Evolutionary conservation across 148 eudicot genomes (phyloP).

Genomic region (Rhododendron molle): DNA sequence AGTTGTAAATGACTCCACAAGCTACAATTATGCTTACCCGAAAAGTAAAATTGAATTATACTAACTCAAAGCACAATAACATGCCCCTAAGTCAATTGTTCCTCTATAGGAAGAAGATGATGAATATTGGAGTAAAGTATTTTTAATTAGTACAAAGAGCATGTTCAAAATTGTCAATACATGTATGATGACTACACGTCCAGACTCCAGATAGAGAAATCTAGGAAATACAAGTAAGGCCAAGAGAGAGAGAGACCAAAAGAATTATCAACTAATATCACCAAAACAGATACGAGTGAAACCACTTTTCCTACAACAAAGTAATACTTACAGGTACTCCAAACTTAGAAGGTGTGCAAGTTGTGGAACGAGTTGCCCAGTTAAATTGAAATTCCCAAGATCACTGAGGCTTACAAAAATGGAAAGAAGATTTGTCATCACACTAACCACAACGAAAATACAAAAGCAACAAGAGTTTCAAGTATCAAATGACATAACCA

Average conservation of each 20-base stretch:
- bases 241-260: not conserved
- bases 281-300: not conserved
- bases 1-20: not conserved
- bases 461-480: not conserved
- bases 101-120: not conserved
- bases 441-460: not conserved
- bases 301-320: not conserved
- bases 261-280: not conserved
- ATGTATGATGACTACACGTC: not conserved
- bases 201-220: not conserved
- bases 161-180: not conserved
- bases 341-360: conserved; percentile 73
- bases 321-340: conserved; percentile 68
- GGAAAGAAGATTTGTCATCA: conserved; percentile 7
- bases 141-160: not conserved
- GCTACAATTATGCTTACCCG: not conserved
- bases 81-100: not conserved
- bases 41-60: not conserved
- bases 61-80: not conserved
- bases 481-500: not conserved
- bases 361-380: conserved; percentile 68
- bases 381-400: conserved; percentile 72
- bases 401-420: conserved; percentile 39
- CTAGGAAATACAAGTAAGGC: not conserved
- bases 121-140: not conserved